A percentile compares a stretch with the other conserved stretches of the same genome.
Conservation (phyloP, 352 stramenopile species). For the Thalassiosira livingstoniorum region DNA sequence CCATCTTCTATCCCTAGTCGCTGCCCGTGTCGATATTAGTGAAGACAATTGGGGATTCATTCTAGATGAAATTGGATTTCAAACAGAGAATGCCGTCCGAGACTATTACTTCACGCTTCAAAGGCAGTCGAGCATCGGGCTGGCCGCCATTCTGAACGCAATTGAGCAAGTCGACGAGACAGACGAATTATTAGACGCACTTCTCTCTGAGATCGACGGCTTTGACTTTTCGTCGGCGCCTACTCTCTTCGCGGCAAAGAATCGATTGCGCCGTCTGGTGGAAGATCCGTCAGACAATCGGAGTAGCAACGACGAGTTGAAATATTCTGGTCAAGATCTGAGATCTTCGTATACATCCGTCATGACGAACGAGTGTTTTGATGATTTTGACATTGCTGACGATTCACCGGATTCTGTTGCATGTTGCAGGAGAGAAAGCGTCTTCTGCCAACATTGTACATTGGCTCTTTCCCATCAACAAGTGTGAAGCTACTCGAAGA, state of each 20-base stretch:
- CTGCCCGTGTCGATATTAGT: not conserved
- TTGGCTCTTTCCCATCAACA: no score
- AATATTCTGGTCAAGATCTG: no score
- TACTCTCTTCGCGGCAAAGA: not conserved
- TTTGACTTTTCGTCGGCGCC: not conserved
- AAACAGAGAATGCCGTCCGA: constrained; percentile 59
- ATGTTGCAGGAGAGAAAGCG: no score
- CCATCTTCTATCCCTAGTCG: constrained; percentile 33
- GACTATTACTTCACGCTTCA: constrained; percentile 61
- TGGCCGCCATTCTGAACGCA: constrained; percentile 64
- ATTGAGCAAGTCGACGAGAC: constrained; percentile 35
- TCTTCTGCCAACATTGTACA: no score
- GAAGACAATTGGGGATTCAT: constrained; percentile 17
- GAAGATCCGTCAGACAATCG: no score
- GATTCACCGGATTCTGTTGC: no score
- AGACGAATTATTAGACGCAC: not conserved
- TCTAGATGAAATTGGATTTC: constrained; percentile 46
- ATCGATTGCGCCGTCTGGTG: not conserved
- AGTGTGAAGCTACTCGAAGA: no score
- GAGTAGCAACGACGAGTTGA: no score
- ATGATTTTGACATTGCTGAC: no score
- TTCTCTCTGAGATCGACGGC: not conserved
- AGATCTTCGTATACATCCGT: no score
- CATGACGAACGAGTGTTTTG: no score
- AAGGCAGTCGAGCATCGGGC: constrained; percentile 55